Evolutionary conservation across 140 eudicot species (phyloP).

Genomic region (Oenanthe javanica): DNA sequence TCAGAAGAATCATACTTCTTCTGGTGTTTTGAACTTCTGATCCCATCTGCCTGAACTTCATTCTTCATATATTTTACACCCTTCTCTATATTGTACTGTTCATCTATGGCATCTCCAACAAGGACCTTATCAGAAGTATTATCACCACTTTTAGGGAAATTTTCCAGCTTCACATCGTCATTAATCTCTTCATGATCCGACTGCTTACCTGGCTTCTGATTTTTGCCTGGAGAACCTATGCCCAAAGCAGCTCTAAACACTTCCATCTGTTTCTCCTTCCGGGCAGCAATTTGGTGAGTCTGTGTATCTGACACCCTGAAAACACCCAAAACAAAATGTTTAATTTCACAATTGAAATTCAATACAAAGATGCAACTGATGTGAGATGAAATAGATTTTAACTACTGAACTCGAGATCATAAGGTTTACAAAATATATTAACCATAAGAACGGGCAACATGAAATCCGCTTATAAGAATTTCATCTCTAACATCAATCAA

Average conservation of each 20-base stretch:
- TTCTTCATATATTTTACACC: constrained; percentile 13
- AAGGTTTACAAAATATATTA: too few species aligned
- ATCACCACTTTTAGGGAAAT: constrained; percentile 18
- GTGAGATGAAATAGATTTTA: not conserved
- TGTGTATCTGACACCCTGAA: constrained; percentile 84
- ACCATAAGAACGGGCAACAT: too few species aligned
- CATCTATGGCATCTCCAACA: constrained; percentile 22
- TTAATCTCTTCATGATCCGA: constrained; percentile 34
- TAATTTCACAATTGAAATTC: not conserved
- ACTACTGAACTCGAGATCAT: not conserved
- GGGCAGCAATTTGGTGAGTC: constrained; percentile 92
- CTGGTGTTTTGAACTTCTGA: constrained; percentile 17
- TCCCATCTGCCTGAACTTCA: constrained; percentile 21
- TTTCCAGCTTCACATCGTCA: constrained; percentile 24
- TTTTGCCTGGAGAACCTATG: not conserved
- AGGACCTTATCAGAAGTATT: constrained; percentile 16
- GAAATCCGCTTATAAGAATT: too few species aligned
- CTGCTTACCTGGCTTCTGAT: constrained; percentile 11
- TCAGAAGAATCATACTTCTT: constrained; percentile 18
- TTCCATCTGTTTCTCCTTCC: constrained; percentile 94
- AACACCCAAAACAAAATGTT: not conserved
- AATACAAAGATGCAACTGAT: not conserved
- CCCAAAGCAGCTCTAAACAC: constrained; percentile 67
- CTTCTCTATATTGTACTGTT: constrained; percentile 11
- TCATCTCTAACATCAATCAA: too few species aligned